phyloP scores from a whole-genome alignment of 306 rosid genomes.

The Ammopiptanthus mongolicus region DNA sequence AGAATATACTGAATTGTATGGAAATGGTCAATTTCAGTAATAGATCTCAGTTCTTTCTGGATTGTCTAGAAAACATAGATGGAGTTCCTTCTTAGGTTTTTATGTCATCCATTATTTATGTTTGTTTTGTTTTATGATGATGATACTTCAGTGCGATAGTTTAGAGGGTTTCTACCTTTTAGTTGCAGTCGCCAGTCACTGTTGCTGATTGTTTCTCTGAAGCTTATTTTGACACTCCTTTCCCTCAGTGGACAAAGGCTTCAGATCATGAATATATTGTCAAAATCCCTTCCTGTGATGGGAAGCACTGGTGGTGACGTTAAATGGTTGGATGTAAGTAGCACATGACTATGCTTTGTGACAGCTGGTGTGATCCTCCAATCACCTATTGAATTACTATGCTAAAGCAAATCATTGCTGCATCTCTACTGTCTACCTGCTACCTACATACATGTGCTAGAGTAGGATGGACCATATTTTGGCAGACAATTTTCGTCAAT shows the following conservation, averaged over 20 bases:
- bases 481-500: not conserved
- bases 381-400: not conserved
- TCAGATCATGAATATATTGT: not conserved
- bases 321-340: not conserved
- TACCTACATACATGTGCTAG: not conserved
- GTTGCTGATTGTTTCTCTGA: not conserved
- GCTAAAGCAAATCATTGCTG: not conserved
- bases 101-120: not conserved
- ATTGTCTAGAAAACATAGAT: not conserved
- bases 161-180: not conserved
- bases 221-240: not conserved
- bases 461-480: not conserved
- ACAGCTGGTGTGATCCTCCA: not conserved
- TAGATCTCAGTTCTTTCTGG: not conserved
- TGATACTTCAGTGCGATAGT: not conserved
- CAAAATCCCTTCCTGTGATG: not conserved
- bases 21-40: conserved; percentile 10
- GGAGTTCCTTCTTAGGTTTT: not conserved
- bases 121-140: not conserved
- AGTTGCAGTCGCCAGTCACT: not conserved
- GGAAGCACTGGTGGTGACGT: not conserved
- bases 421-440: not conserved
- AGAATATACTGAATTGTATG: not conserved
- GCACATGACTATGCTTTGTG: not conserved
- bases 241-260: not conserved